Percentiles rank a stretch among this genome's conserved stretches.
phyloP scores from a whole-genome alignment of 2,329 filamentous ascomycete genomes.

The Zymoseptoria crescenta region DNA sequence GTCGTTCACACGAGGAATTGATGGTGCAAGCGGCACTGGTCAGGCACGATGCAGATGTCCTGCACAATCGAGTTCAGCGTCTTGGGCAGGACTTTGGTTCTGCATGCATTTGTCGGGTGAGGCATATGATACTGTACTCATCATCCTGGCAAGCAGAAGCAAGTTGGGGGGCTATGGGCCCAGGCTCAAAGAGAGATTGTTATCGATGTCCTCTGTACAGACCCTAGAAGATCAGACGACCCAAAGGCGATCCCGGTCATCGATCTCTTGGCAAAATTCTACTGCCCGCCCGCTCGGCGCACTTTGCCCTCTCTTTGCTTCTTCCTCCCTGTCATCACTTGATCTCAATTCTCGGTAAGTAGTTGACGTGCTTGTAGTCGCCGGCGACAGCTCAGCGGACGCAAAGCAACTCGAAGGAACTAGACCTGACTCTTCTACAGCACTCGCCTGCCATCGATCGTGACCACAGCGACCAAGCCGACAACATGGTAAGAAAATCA shows the following conservation, averaged over 20 bases:
- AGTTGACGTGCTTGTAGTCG: neutral
- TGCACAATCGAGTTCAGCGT: too few relatives aligned
- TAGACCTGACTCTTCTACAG: neutral
- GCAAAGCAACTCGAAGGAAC: neutral
- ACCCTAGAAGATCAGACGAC: too few relatives aligned
- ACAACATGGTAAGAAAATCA: neutral
- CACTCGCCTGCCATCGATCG: neutral
- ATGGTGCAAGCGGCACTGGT: too few relatives aligned
- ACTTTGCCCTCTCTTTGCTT: neutral
- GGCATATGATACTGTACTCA: too few relatives aligned
- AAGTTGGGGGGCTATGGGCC: too few relatives aligned
- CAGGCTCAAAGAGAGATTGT: too few relatives aligned
- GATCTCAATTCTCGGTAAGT: neutral
- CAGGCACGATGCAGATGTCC: too few relatives aligned
- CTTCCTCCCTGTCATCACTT: neutral
- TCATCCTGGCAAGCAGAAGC: too few relatives aligned
- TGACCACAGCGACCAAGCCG: neutral
- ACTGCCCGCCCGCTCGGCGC: neutral
- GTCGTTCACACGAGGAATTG: too few relatives aligned
- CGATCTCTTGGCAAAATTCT: neutral
- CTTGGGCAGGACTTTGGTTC: too few relatives aligned
- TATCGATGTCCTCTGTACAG: too few relatives aligned
- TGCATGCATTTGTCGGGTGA: too few relatives aligned
- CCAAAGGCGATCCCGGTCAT: neutral
- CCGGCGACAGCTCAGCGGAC: neutral